phyloP scores from a whole-genome alignment of 2,329 filamentous ascomycete genomes.

The Diplodia sapinea region DNA sequence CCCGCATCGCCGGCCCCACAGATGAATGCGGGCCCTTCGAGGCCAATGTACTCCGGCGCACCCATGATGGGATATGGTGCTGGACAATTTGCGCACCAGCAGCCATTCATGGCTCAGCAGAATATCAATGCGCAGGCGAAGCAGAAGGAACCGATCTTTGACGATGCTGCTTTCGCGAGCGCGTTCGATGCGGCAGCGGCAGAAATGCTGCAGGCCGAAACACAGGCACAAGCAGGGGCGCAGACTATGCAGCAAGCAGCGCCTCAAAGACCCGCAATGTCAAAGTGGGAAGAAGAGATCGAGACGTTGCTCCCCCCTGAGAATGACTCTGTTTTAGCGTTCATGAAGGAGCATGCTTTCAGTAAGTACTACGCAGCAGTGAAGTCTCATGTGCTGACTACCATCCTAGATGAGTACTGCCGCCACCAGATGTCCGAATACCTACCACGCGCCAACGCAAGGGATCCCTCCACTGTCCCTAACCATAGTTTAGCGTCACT shows the following conservation, averaged over 20 bases:
- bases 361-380: neutral
- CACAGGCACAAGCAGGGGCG: slow-evolving; percentile 32
- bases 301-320: slow-evolving; percentile 9
- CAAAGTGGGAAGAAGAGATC: slow-evolving; percentile 11
- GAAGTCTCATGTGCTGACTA: neutral
- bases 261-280: slow-evolving; percentile 7
- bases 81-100: slow-evolving; percentile 26
- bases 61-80: slow-evolving; percentile 24
- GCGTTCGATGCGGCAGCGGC: slow-evolving; percentile 59
- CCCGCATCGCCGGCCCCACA: slow-evolving; percentile 40
- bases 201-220: slow-evolving; percentile 44
- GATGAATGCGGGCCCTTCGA: slow-evolving; percentile 35
- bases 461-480: neutral
- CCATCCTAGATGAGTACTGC: slow-evolving; percentile 4
- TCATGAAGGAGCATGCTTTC: slow-evolving; percentile 26
- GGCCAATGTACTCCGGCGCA: slow-evolving; percentile 40
- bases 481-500: slow-evolving; percentile 18
- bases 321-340: neutral
- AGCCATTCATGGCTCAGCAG: slow-evolving; percentile 20
- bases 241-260: slow-evolving; percentile 33
- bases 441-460: slow-evolving; percentile 2
- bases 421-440: slow-evolving; percentile 22
- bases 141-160: slow-evolving; percentile 51
- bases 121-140: slow-evolving; percentile 40
- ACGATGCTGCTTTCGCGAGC: slow-evolving; percentile 62